Evolutionary conservation across 1,284 basidiomycete genomes (phyloP), one percentile per base, ranked within the genome.

Genomic region (Ceratobasidium sp.): DNA sequence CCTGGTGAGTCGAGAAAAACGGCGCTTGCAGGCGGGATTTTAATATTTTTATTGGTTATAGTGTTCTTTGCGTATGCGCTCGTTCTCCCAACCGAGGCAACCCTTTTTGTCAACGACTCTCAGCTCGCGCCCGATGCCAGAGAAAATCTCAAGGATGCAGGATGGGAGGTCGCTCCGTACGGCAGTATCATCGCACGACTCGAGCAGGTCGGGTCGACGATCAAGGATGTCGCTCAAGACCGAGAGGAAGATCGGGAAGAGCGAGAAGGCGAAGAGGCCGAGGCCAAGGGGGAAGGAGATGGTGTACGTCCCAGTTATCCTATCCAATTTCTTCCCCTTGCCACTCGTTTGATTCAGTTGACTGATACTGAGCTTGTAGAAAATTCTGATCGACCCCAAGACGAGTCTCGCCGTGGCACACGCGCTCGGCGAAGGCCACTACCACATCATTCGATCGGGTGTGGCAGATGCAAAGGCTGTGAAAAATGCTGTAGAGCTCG

Each of bases 61-160:
- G 96, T 99, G 27, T 98, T 99, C 85, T 98, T 98, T 80, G 90
- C 93, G 0, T 98, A 96, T 81, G 93, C 94, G 1, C 86, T 97
- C 46, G 85, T 98, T 37, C 92, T 92, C 1, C 82, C 83, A 14
- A 86, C 91, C 61, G 85, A 86, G 2, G 88, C 89, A 0, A 84
- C 88, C 3, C 84, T 98, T 0, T 98, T 97, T 81, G 84, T 95
- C 73, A 86, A 96, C 75, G 83, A 85, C 0, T 81, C 84, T 1
- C 90, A 94, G 77, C 81, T 96, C 14, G 85, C 87, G 31, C 84
- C 87, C 27, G 84, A 83, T 0, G 89, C 91, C 2, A 83, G 84
- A 59, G 78, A 82, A 3, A 89, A 91, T 78, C 85, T 98, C 13
- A 79, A 79, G 37, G 27, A 39, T 14, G 27, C 58, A 14, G 86